These are phyloP conservation scores for Przewalskia tangutica DNA, from an alignment of 257 asterid genomes.

Conservation along the genomic window DNA sequence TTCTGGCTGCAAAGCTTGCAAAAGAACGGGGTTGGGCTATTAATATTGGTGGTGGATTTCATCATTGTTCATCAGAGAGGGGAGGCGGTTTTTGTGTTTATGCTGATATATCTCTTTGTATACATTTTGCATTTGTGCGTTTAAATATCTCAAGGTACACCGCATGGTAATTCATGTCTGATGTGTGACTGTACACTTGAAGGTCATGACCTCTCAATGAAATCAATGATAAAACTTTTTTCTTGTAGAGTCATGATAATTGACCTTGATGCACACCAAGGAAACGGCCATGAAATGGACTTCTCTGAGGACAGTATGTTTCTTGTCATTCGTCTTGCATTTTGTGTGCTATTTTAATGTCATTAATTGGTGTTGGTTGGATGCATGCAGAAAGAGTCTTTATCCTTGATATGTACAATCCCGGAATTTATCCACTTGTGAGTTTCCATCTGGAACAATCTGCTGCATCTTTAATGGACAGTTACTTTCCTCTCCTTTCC, in stretches of 20 bases:
- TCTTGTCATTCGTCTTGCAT: slow-evolving; percentile 13
- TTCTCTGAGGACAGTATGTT: slow-evolving; percentile 65
- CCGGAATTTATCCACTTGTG: slow-evolving; percentile 85
- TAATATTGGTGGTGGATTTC: slow-evolving; percentile 95
- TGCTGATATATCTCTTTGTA: slow-evolving; percentile 91
- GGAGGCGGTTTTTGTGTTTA: slow-evolving; percentile 97
- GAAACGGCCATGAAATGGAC: slow-evolving; percentile 90
- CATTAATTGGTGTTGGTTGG: slow-evolving; percentile 14
- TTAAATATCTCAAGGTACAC: slow-evolving; percentile 67
- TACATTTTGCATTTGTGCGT: slow-evolving; percentile 60
- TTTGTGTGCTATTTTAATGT: slow-evolving; percentile 7
- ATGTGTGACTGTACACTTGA: background rate
- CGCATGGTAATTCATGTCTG: slow-evolving; percentile 2
- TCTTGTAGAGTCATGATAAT: slow-evolving; percentile 76
- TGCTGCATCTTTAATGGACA: background rate
- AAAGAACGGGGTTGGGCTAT: slow-evolving; percentile 97
- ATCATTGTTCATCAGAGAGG: slow-evolving; percentile 78
- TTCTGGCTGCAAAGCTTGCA: slow-evolving; percentile 92
- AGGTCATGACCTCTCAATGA: background rate
- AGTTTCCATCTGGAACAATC: slow-evolving; percentile 19
- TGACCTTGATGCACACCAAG: slow-evolving; percentile 99
- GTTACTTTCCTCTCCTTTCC: background rate
- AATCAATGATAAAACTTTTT: background rate
- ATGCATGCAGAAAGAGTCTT: slow-evolving; percentile 70
- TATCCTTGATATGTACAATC: slow-evolving; percentile 91